phyloP scores from a whole-genome alignment of 2,329 filamentous ascomycete species.

The Geoglossum cookeanum region DNA sequence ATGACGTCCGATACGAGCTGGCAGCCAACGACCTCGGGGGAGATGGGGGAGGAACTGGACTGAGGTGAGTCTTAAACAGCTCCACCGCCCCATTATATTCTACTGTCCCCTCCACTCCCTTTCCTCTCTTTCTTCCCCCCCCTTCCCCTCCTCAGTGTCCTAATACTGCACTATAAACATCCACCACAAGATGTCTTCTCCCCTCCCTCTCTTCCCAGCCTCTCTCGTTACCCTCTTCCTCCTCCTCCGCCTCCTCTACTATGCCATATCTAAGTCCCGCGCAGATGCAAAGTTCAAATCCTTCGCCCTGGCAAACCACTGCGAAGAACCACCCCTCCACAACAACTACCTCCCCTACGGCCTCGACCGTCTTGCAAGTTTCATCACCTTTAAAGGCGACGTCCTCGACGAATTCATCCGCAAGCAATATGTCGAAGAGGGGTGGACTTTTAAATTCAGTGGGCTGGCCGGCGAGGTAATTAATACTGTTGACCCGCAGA shows the following conservation, averaged over 20 bases:
- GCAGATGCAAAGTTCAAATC: not conserved
- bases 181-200: no score
- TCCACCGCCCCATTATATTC: no score
- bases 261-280: not conserved
- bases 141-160: not conserved
- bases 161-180: no score
- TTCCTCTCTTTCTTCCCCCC: not conserved
- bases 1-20: no score
- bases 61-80: no score
- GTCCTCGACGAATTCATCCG: not conserved
- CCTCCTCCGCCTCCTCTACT: not conserved
- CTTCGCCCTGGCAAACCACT: not conserved
- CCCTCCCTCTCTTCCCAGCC: not conserved
- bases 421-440: not conserved
- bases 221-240: not conserved
- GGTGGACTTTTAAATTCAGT: not conserved
- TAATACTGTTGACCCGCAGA: slow-evolving; percentile 13
- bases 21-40: no score
- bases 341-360: not conserved
- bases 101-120: no score
- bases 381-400: not conserved
- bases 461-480: slow-evolving; percentile 9
- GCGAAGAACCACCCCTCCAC: not conserved
- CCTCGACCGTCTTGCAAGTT: not conserved
- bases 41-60: no score